Evolutionary conservation across 345 rosid species (phyloP).

Genomic region (Salix arbutifolia): DNA sequence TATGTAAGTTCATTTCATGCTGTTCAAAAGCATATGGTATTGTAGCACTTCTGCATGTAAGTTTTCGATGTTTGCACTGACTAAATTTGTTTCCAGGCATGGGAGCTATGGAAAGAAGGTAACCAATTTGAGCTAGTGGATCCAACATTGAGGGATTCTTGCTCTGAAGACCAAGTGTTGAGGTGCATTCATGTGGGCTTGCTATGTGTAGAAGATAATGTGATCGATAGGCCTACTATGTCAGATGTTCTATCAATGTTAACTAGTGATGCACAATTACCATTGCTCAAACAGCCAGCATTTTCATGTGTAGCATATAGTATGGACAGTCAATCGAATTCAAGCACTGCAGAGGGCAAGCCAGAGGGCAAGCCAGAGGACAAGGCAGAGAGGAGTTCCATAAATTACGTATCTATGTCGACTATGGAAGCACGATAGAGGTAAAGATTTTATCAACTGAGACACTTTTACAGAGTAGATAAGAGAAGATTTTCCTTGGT

Average conservation of each 20-base stretch:
- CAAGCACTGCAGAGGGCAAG: no score
- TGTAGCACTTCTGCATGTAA: no score
- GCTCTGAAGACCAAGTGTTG: neutral
- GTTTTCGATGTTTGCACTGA: neutral
- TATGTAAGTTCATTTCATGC: slow-evolving; percentile 3
- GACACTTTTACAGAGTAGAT: no score
- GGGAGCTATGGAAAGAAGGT: slow-evolving; percentile 19
- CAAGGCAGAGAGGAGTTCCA: neutral
- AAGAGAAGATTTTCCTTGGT: no score
- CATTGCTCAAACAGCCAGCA: no score
- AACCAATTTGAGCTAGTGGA: neutral
- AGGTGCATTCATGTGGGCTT: slow-evolving; percentile 15
- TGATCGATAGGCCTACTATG: slow-evolving; percentile 9
- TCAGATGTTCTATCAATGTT: slow-evolving; percentile 12
- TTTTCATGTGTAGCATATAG: neutral
- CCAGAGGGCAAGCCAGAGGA: no score
- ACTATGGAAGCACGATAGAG: neutral
- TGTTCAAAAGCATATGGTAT: neutral
- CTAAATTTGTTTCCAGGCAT: slow-evolving; percentile 8
- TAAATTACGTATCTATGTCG: neutral
- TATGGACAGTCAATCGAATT: no score
- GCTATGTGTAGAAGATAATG: slow-evolving; percentile 8
- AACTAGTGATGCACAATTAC: neutral
- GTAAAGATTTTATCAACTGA: no score
- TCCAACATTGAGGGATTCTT: neutral